These are phyloP conservation scores for Zea mays DNA, from an alignment of 176 grass and related monocot species.

Conservation along the genomic window Zm-B73-REFERENCE-NAM-5.0 NC_050104.1:20446001-20446500, in stretches of 20 bases:
- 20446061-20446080: slow-evolving; percentile 40
- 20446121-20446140: slow-evolving; percentile 40
- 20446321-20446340: not conserved
- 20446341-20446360: slow-evolving; percentile 29
- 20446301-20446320: slow-evolving; percentile 52
- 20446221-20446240: slow-evolving; percentile 19
- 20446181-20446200: slow-evolving; percentile 29
- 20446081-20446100: slow-evolving; percentile 29
- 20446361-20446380: slow-evolving; percentile 19
- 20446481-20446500: slow-evolving; percentile 23
- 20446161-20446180: slow-evolving; percentile 50
- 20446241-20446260: slow-evolving; percentile 20
- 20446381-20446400: slow-evolving; percentile 31
- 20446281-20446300: slow-evolving; percentile 11
- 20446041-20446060: not conserved
- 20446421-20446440: slow-evolving; percentile 49
- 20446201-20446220: slow-evolving; percentile 50
- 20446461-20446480: slow-evolving; percentile 29
- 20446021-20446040: not conserved
- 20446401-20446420: slow-evolving; percentile 46
- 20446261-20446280: not conserved
- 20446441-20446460: slow-evolving; percentile 46
- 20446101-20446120: slow-evolving; percentile 47
- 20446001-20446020: not conserved
- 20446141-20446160: slow-evolving; percentile 48